These are phyloP conservation scores for Lantana camara DNA, from an alignment of 257 asterid genomes.

Conservation along the genomic window DNA sequence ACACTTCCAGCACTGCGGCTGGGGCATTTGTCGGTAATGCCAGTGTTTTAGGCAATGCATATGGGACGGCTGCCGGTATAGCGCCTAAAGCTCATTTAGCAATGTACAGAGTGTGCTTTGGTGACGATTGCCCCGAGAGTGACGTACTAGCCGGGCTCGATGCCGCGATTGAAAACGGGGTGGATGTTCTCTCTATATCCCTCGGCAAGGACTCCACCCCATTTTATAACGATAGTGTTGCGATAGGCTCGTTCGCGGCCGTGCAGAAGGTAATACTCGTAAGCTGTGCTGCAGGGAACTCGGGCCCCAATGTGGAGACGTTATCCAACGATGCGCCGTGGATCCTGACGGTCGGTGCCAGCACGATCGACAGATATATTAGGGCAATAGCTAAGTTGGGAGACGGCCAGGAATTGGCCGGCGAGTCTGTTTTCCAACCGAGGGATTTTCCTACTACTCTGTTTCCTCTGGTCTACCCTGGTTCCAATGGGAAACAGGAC, in stretches of 20 bases:
- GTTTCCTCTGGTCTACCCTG: conserved; percentile 32
- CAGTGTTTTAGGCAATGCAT: conserved; percentile 17
- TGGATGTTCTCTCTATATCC: conserved; percentile 38
- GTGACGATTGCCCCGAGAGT: conserved; percentile 18
- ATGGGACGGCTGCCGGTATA: conserved; percentile 34
- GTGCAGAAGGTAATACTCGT: conserved; percentile 31
- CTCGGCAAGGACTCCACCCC: conserved; percentile 3
- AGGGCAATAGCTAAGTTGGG: conserved; percentile 26
- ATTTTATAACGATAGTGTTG: conserved; percentile 17
- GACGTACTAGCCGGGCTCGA: conserved; percentile 35
- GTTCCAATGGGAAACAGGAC: conserved; percentile 10
- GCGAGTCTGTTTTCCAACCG: conserved; percentile 34
- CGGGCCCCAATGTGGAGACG: conserved; percentile 13
- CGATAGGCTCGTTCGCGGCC: conserved; percentile 33
- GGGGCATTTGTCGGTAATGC: conserved; percentile 29
- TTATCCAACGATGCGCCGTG: conserved; percentile 32
- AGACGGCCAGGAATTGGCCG: conserved; percentile 17
- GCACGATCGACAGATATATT: conserved; percentile 34
- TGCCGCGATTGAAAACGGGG: conserved; percentile 36
- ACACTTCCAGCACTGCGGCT: conserved; percentile 28
- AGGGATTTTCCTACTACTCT: conserved; percentile 10
- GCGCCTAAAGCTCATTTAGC: conserved; percentile 39
- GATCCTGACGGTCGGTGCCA: conserved; percentile 40
- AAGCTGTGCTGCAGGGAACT: conserved; percentile 38
- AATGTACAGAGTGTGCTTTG: conserved; percentile 35